Base-by-base conservation (phyloP, 345 rosid genomes). In the Salix udensis region DNA sequence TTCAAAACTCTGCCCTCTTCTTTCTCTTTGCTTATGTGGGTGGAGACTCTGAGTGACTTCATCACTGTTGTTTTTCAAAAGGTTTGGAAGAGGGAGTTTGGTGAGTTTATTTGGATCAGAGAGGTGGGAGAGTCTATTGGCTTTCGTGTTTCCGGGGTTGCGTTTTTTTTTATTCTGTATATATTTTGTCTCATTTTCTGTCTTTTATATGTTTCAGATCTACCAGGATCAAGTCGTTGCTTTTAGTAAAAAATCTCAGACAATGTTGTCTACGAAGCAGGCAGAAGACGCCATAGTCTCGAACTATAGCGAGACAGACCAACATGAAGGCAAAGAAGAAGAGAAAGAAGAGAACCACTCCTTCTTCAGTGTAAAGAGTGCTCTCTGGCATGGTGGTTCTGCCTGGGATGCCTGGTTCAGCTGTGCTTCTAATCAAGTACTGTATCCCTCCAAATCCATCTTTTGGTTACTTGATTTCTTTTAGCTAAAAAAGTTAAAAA, bases 331-430 rank as follows among this genome's bases (percentile, higher is more conserved):
- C 10, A 65, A 46, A 19, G 73, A 78, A 34, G 79, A 78, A 21
- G 68, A 72, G 18, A 37, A 30, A 31, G 88, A 82, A 28, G 85
- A 84, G 66, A 61, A 87, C 2, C 77, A 76, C 34, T 85, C 96
- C 18, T 72, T 88, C 74, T 84, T 91, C 15, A 78, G 80, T 62
- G 76, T 96, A 76, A 96, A 90, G 81, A 91, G 74, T 84, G 19
- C 89, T 71, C 89, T 96, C 39, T 96, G 99, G 99, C 99, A 96
- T 48, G 99, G 99, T 42, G 99, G 99, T 74, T 96, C 99, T 2
- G 91, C 81, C 68, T 96, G 99, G 99, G 99, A 96, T 79, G 99
- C 99, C 58, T 96, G 99, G 99, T 96, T 96, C 90, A 93, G 98
- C 61, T 96, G 98, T 55, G 94, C 99, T 76, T 96, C 99, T 71